These are phyloP conservation scores for Oryza glaberrima DNA, from an alignment of 176 grass and related monocot genomes.

Conservation along the genomic window DNA sequence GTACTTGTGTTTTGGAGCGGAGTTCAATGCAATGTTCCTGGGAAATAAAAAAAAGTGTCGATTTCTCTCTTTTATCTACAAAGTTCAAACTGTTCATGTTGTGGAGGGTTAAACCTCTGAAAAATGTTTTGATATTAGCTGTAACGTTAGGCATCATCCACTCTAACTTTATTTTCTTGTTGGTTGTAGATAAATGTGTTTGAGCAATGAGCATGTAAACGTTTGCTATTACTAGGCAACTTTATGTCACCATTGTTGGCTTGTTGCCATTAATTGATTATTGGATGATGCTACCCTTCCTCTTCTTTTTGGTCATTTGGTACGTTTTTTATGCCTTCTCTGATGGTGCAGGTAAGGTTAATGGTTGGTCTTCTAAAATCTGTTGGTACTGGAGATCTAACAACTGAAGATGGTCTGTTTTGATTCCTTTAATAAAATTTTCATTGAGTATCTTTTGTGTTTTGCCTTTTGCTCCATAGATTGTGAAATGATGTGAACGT, in stretches of 20 bases:
- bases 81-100: neutral
- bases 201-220: neutral
- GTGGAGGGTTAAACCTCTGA: neutral
- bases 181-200: conserved; percentile 8
- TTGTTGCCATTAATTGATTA: conserved; percentile 33
- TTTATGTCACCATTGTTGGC: neutral
- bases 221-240: neutral
- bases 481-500: conserved; percentile 27
- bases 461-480: conserved; percentile 33
- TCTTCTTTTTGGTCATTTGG: neutral
- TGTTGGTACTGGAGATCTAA: conserved; percentile 77
- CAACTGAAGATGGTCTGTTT: conserved; percentile 68
- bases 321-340: conserved; percentile 39
- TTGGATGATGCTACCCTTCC: neutral
- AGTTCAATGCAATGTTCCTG: neutral
- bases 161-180: too few species aligned
- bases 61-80: too few species aligned
- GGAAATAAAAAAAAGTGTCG: neutral
- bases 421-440: conserved; percentile 38
- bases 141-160: too few species aligned
- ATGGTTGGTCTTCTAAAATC: conserved; percentile 96
- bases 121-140: neutral
- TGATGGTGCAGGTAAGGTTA: conserved; percentile 71
- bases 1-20: neutral
- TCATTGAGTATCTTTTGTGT: conserved; percentile 13